Evolutionary conservation across 129 eudicot species (phyloP), one percentile per base, ranked within the genome.

Genomic region (Pseudognaphalium luteoalbum): DNA sequence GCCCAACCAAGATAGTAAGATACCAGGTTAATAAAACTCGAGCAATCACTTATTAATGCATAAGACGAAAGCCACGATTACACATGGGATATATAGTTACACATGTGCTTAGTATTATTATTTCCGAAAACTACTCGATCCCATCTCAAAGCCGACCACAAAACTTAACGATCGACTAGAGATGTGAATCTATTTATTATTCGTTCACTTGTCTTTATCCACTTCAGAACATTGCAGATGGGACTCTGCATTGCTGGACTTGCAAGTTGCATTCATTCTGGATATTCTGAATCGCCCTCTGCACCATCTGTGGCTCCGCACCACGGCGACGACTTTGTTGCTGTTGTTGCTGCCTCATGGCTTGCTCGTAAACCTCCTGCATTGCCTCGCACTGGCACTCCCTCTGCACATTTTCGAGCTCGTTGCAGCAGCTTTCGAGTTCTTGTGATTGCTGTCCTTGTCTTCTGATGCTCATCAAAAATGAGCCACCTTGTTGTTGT

Each of bases 341-440:
- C 2, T 51, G 75, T 4, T 68, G 72, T 21, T 37, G 32, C 41
- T n/a, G 71, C 54, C 2, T 7, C 16, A 1, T 21, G 19, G 64
- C 68, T 54, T 33, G 67, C 62, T 62, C 20, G 32, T 30, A 44
- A 33, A 76, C 42, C 69, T 76, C 68, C 51, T 51, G 33, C 61
- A 76, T 2, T 0, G 73, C 72, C 19, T 62, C 28, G 6, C 63
- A 47, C 42, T 60, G 73, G 28, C 71, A 25, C 25, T 35, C 41
- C 29, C 11, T 7, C 4, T 37, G 10, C 41, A 76, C 54, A 37
- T 54, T 66, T 37, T 59, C 17, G 4, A 81, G 77, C 68, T 70
- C 68, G 6, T 76, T 15, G 51, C 85, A 81, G 72, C 85, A 81
- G 11, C 71, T 41, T 6, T 16, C 15, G 28, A 70, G 16, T 14